Conservation (phyloP, 202 grass and related monocot genomes). For the Saccharum hybrid region DNA sequence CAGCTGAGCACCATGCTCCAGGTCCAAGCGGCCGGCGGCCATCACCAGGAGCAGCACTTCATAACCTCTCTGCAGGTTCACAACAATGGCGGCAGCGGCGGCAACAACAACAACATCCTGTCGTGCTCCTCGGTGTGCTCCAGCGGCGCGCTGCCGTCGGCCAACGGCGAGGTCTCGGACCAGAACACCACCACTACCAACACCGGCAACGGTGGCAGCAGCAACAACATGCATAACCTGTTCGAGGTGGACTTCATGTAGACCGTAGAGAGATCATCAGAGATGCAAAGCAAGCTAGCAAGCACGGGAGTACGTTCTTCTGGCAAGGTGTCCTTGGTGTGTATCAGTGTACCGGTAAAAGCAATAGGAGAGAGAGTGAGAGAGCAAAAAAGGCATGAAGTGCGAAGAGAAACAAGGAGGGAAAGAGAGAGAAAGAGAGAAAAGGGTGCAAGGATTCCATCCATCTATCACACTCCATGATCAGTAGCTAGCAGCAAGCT, state of each 20-base stretch:
- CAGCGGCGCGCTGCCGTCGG: constrained; percentile 22
- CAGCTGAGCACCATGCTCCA: constrained; percentile 44
- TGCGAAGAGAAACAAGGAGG: not conserved
- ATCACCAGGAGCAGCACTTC: constrained; percentile 50
- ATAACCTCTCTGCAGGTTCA: constrained; percentile 44
- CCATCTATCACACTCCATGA: not conserved
- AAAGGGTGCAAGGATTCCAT: constrained; percentile 28
- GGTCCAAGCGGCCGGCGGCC: constrained; percentile 20
- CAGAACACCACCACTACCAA: constrained; percentile 32
- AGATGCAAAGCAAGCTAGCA: constrained; percentile 5
- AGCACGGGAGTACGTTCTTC: constrained; percentile 2
- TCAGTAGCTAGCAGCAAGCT: not conserved
- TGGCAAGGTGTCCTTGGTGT: constrained; percentile 38
- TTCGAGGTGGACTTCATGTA: constrained; percentile 71
- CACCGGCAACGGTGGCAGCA: not conserved
- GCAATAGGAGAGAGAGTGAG: constrained; percentile 22
- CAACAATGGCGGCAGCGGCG: not conserved
- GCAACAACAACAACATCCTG: constrained; percentile 41
- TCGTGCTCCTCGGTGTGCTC: constrained; percentile 57
- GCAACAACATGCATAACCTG: constrained; percentile 42
- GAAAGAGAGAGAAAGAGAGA: not conserved
- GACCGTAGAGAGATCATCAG: constrained; percentile 16
- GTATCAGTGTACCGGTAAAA: constrained; percentile 50
- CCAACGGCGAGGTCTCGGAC: constrained; percentile 48
- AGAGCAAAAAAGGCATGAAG: constrained; percentile 8